phyloP scores from a whole-genome alignment of 176 grass and related monocot species.

The Ananas comosus region DNA sequence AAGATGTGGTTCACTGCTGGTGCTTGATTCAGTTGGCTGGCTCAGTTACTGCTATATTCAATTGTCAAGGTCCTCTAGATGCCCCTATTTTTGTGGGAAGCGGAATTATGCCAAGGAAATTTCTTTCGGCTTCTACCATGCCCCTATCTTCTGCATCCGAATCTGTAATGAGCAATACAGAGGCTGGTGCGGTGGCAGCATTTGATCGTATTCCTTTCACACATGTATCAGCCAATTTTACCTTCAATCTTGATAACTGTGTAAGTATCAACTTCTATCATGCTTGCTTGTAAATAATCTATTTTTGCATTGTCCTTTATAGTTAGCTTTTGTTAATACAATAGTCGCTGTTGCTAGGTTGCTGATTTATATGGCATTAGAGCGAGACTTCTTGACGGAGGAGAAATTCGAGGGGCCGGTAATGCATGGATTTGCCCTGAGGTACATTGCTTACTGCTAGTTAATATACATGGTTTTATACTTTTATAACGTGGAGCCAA shows the following conservation, averaged over 20 bases:
- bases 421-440: slow-evolving; percentile 94
- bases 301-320: background rate
- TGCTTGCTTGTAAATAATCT: background rate
- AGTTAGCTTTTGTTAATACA: background rate
- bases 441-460: slow-evolving; percentile 35
- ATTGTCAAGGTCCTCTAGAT: slow-evolving; percentile 96
- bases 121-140: slow-evolving; percentile 62
- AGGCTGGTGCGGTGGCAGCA: slow-evolving; percentile 90
- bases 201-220: slow-evolving; percentile 95
- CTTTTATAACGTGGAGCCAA: no score
- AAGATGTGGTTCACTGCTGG: slow-evolving; percentile 22
- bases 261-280: slow-evolving; percentile 36
- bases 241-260: slow-evolving; percentile 92
- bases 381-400: slow-evolving; percentile 88
- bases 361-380: slow-evolving; percentile 99
- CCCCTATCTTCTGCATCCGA: slow-evolving; percentile 84
- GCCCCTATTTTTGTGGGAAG: slow-evolving; percentile 97
- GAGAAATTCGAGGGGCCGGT: slow-evolving; percentile 98
- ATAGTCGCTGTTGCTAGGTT: slow-evolving; percentile 30
- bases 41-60: slow-evolving; percentile 88
- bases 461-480: background rate
- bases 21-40: slow-evolving; percentile 68
- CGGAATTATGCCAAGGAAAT: slow-evolving; percentile 94
- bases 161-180: slow-evolving; percentile 89
- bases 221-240: slow-evolving; percentile 94